Percentiles rank a stretch among this genome's conserved stretches.
These are phyloP conservation scores for Penicillium macrosclerotiorum DNA, from an alignment of 495 filamentous ascomycete genomes.

Conservation along the genomic window DNA sequence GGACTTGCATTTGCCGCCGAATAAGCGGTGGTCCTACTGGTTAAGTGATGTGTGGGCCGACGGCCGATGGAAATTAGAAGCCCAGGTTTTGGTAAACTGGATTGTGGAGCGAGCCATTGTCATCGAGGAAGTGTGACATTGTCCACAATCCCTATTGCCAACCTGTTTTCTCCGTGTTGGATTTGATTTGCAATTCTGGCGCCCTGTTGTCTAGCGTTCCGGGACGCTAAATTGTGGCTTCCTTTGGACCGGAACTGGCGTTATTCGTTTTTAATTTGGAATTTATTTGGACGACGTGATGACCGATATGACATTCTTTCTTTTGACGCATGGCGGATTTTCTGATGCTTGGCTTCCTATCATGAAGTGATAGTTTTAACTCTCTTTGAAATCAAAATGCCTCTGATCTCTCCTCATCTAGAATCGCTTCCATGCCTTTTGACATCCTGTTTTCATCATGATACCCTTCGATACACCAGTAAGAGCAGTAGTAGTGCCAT, in stretches of 20 bases:
- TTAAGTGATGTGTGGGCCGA: conserved; percentile 36
- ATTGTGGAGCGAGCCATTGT: conserved; percentile 40
- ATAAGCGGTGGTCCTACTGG: conserved; percentile 37
- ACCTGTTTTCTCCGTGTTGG: not conserved
- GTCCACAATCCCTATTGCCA: not conserved
- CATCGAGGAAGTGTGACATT: conserved; percentile 33
- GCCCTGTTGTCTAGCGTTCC: not conserved
- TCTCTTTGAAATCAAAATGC: not conserved
- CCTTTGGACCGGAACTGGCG: not conserved
- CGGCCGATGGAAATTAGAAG: conserved; percentile 43
- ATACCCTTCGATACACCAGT: too few species aligned
- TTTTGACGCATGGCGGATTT: conserved; percentile 1
- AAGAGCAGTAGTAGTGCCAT: too few species aligned
- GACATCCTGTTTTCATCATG: too few species aligned
- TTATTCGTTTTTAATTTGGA: not conserved
- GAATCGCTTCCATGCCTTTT: not conserved
- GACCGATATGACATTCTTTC: conserved; percentile 15
- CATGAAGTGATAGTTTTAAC: not conserved
- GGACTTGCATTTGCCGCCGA: conserved; percentile 16
- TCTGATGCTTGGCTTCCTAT: not conserved
- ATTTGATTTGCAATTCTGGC: not conserved
- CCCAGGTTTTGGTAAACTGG: conserved; percentile 46
- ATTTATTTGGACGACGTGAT: conserved; percentile 16
- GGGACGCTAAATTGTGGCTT: not conserved
- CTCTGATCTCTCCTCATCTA: not conserved